Conservation (phyloP, 306 rosid species). For the Canavalia ensiformis region DNA sequence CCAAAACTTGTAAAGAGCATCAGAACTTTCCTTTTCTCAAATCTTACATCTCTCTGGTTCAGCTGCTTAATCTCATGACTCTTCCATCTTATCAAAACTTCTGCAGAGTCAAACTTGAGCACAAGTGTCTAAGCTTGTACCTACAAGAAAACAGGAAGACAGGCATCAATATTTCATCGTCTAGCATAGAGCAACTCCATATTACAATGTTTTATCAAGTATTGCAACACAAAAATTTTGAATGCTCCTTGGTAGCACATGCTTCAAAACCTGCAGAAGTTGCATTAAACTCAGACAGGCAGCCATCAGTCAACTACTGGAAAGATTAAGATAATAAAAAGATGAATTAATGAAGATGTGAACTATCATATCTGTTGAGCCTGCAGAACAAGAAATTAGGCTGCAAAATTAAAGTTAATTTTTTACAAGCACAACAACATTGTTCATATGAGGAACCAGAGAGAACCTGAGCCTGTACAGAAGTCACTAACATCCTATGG, state of each 20-base stretch:
- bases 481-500: conserved; percentile 15
- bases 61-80: not conserved
- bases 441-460: conserved; percentile 22
- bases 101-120: conserved; percentile 16
- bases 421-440: conserved; percentile 22
- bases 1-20: conserved; percentile 25
- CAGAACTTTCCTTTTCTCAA: not conserved
- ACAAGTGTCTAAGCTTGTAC: conserved; percentile 17
- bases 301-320: conserved; percentile 40
- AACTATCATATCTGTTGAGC: conserved; percentile 48
- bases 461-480: conserved; percentile 30
- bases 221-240: conserved; percentile 43
- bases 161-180: conserved; percentile 52
- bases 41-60: not conserved
- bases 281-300: conserved; percentile 50
- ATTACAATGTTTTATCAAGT: conserved; percentile 24
- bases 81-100: conserved; percentile 1
- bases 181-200: conserved; percentile 30
- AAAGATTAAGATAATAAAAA: conserved; percentile 45
- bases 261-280: conserved; percentile 70
- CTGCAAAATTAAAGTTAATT: conserved; percentile 31
- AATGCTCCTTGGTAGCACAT: conserved; percentile 55
- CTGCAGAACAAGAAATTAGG: conserved; percentile 54
- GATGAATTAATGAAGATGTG: not conserved
- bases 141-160: conserved; percentile 38